Evolutionary conservation across 768 basidiomycete genomes (phyloP).

Genomic region (Cantharellus anzutake): DNA sequence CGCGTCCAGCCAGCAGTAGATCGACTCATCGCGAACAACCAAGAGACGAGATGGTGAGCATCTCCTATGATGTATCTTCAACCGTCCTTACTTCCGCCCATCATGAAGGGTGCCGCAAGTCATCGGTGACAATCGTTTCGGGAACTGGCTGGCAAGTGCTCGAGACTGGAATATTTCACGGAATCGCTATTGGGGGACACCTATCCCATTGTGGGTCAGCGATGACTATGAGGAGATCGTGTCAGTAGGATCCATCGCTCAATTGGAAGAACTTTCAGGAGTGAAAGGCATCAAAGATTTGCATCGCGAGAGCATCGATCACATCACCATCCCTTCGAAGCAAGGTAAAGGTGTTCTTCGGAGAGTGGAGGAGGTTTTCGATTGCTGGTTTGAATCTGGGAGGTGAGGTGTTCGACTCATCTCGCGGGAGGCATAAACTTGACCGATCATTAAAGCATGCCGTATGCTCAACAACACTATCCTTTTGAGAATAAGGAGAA

Average conservation of each 20-base stretch:
- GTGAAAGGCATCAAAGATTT: slow-evolving; percentile 69
- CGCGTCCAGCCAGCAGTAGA: slow-evolving; percentile 71
- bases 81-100: slow-evolving; percentile 5
- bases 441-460: slow-evolving; percentile 48
- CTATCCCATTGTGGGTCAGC: slow-evolving; percentile 89
- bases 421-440: background rate
- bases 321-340: slow-evolving; percentile 87
- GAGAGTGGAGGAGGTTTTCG: slow-evolving; percentile 95
- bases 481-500: slow-evolving; percentile 91
- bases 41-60: slow-evolving; percentile 67
- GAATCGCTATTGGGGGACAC: slow-evolving; percentile 98
- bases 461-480: slow-evolving; percentile 92
- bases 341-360: slow-evolving; percentile 69
- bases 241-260: slow-evolving; percentile 69
- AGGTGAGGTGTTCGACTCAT: slow-evolving; percentile 31
- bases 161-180: slow-evolving; percentile 99
- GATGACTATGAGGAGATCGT: slow-evolving; percentile 85
- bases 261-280: slow-evolving; percentile 76
- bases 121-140: slow-evolving; percentile 84
- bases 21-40: slow-evolving; percentile 77
- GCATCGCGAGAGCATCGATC: slow-evolving; percentile 87
- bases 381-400: slow-evolving; percentile 99
- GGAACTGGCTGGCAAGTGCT: slow-evolving; percentile 96
- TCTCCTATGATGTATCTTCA: background rate
- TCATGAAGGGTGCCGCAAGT: slow-evolving; percentile 68